Evolutionary conservation across 768 basidiomycete species (phyloP).

Genomic region (Leucosporidium yakuticum): DNA sequence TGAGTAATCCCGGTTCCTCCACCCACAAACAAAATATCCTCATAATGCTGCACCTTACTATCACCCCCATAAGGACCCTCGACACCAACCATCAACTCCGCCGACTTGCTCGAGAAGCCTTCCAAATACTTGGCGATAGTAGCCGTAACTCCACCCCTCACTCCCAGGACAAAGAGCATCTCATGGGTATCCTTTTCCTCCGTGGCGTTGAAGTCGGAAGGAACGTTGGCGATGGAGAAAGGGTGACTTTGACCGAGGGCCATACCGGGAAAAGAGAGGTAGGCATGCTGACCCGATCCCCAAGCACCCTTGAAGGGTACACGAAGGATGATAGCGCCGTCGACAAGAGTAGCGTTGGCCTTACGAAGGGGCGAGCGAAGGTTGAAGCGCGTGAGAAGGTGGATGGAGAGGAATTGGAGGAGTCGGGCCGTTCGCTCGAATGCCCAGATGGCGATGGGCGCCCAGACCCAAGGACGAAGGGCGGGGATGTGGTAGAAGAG

Average conservation of each 20-base stretch:
- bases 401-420: neutral
- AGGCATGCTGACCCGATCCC: neutral
- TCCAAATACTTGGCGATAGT: conserved; percentile 17
- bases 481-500: conserved; percentile 25
- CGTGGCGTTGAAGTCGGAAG: neutral
- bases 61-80: conserved; percentile 25
- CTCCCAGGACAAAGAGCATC: conserved; percentile 27
- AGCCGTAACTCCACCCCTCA: conserved; percentile 17
- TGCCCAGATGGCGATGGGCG: neutral
- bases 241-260: conserved; percentile 20
- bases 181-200: neutral
- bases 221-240: conserved; percentile 31
- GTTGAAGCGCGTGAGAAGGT: neutral
- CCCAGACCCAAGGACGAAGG: neutral
- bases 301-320: neutral
- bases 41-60: neutral
- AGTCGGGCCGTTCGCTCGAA: neutral
- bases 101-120: neutral
- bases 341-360: neutral
- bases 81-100: conserved; percentile 8
- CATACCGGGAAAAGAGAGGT: neutral
- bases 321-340: neutral
- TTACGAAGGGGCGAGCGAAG: neutral
- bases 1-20: conserved; percentile 33
- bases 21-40: conserved; percentile 19